Percentiles rank a stretch among this genome's conserved stretches.
Conservation (phyloP, 2,329 filamentous ascomycete species). For the Colletotrichum cuscutae region DNA sequence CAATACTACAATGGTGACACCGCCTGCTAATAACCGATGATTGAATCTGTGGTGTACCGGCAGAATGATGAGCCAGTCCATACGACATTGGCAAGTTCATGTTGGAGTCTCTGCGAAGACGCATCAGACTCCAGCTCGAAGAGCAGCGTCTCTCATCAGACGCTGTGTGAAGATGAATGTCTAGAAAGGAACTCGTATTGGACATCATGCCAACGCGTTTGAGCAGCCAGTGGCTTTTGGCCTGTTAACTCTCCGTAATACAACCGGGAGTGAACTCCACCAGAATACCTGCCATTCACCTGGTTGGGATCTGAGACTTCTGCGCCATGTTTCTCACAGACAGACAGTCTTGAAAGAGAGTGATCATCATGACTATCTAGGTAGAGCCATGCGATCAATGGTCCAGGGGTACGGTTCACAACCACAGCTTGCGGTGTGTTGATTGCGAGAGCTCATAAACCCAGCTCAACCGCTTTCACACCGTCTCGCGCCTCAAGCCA, state of each 20-base stretch:
- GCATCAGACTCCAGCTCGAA: background rate
- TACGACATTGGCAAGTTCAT: no score
- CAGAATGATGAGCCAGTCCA: background rate
- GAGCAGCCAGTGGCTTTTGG: background rate
- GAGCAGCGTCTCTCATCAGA: background rate
- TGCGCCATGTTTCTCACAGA: background rate
- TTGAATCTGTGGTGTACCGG: background rate
- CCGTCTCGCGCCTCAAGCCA: conserved; percentile 26
- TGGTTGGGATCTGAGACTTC: background rate
- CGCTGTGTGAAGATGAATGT: background rate
- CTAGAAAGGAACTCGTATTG: background rate
- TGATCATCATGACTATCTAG: background rate
- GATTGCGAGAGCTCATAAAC: background rate
- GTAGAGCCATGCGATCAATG: conserved; percentile 1
- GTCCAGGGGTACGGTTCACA: background rate
- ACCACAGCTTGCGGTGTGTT: background rate
- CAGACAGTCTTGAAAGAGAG: background rate
- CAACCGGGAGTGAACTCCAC: background rate
- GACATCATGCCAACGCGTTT: background rate
- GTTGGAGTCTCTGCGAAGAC: background rate
- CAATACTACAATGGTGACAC: background rate
- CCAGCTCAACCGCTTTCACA: conserved; percentile 7
- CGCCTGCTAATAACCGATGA: background rate
- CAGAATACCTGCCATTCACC: background rate
- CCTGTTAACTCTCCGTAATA: background rate